A percentile compares a stretch with the other conserved stretches of the same genome.
phyloP scores from a whole-genome alignment of 345 rosid genomes.

The Cardamine resedifolia region DNA sequence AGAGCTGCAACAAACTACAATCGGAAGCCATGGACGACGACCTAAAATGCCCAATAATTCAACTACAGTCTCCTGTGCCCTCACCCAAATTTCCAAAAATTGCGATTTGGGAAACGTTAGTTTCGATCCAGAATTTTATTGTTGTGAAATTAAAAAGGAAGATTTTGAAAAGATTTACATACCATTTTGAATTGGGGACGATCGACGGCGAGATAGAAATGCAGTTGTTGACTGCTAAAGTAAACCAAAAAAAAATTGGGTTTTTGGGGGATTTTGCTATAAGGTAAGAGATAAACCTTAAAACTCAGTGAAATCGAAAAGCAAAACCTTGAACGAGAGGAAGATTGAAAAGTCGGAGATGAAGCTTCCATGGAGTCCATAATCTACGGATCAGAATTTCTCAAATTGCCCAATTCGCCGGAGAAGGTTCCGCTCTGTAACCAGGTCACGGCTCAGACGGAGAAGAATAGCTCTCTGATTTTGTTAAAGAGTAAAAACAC shows the following conservation, averaged over 20 bases:
- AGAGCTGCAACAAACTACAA: constrained; percentile 84
- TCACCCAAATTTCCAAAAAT: not conserved
- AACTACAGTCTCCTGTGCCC: constrained; percentile 65
- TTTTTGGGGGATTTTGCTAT: not conserved
- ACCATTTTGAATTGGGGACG: constrained; percentile 88
- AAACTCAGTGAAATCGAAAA: not conserved
- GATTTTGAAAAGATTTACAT: not conserved
- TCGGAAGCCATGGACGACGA: constrained; percentile 67
- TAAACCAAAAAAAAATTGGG: not conserved
- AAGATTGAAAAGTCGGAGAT: constrained; percentile 38
- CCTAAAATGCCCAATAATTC: constrained; percentile 65
- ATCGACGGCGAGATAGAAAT: constrained; percentile 90
- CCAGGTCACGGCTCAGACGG: constrained; percentile 1
- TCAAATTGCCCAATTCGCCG: not conserved
- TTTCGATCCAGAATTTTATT: not conserved
- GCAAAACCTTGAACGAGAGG: constrained; percentile 40
- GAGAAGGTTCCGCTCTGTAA: not conserved
- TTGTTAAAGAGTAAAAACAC: not conserved
- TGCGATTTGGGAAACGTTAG: not conserved
- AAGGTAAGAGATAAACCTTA: not conserved
- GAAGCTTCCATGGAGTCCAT: constrained; percentile 44
- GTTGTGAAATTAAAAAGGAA: not conserved
- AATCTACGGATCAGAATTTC: not conserved
- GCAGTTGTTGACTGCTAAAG: constrained; percentile 56
- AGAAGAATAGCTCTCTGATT: not conserved